Base-by-base conservation (phyloP, 2,329 filamentous ascomycete genomes). In the Alternaria gaisen region DNA sequence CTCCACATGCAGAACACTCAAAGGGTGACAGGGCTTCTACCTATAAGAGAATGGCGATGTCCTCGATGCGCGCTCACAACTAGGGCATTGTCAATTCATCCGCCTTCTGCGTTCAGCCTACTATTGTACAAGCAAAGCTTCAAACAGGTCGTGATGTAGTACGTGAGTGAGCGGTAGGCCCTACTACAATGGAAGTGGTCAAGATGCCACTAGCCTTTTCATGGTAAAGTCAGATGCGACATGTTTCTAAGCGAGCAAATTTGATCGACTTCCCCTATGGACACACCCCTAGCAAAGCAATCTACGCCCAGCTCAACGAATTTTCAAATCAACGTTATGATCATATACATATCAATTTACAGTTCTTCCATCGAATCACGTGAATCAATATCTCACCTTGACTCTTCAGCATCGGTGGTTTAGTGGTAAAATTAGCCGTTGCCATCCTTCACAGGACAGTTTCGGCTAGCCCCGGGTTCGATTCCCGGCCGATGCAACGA, bases 341-440 rank as follows among this genome's bases (percentile, higher is more conserved):
- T 11, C 4, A 30, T 10, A 30, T 11, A 30, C 3, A 1, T 1
- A 11, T 11, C 2, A 4, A 11, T 30, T 30, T 4, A 1, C 5
- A 0, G 4, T 16, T 41, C 40, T 30, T 34, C 40, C 46, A 57
- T 43, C 54, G 40, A 53, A 53, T 44, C 47, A 57, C 47, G 22
- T 57, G 41, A 47, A 43, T 4, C 16, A 28, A 4, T 5, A 24
- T 12, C 56, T 47, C 56, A 40, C 28, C 22, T 7, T 5, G 30
- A n/a, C 6, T 8, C 20, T 4, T 26, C 22, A 43, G 59, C 59
- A 61, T 61, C 59, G 59, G 59, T 61, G 59, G 59, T 61, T 61
- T 61, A 61, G 59, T 61, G 59, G 59, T 61, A 61, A 61, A 61
- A 61, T 61, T 61, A 61, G 59, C 59, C 59, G 59, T 61, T 61